Evolutionary conservation across 371 early-diverging fungal genomes (phyloP).

Genomic region (Mortierella sp.): DNA sequence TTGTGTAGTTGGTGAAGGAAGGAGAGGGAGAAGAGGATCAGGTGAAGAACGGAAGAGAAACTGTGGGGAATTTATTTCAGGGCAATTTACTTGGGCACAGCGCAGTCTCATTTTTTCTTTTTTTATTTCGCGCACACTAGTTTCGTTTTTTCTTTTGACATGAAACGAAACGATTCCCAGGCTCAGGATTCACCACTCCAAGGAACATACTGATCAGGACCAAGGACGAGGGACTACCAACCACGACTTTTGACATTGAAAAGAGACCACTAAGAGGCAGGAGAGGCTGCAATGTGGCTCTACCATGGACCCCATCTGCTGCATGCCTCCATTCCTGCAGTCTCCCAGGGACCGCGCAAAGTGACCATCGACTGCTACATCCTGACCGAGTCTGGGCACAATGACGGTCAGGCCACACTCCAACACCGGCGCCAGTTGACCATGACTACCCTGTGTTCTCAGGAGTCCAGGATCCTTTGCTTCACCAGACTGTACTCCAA

Average conservation of each 20-base stretch:
- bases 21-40: background rate
- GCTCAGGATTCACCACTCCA: background rate
- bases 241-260: background rate
- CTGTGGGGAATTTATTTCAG: background rate
- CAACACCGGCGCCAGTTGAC: conserved; percentile 10
- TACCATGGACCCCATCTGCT: conserved; percentile 20
- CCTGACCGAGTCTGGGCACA: conserved; percentile 7
- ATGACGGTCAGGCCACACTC: background rate
- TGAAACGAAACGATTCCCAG: background rate
- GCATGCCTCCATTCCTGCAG: conserved; percentile 13
- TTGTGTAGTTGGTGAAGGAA: background rate
- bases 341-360: background rate
- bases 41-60: background rate
- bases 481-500: conserved; percentile 16
- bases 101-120: background rate
- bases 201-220: background rate
- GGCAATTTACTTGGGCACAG: too few relatives aligned
- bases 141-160: background rate
- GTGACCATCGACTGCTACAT: conserved; percentile 15
- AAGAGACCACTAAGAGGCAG: background rate
- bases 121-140: background rate
- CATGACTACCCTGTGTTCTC: conserved; percentile 13
- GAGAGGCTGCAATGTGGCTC: conserved; percentile 19
- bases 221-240: background rate
- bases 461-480: conserved; percentile 16